These are phyloP conservation scores for Blastocystis sp. DNA, from an alignment of 352 stramenopile genomes.

Conservation along the genomic window DNA sequence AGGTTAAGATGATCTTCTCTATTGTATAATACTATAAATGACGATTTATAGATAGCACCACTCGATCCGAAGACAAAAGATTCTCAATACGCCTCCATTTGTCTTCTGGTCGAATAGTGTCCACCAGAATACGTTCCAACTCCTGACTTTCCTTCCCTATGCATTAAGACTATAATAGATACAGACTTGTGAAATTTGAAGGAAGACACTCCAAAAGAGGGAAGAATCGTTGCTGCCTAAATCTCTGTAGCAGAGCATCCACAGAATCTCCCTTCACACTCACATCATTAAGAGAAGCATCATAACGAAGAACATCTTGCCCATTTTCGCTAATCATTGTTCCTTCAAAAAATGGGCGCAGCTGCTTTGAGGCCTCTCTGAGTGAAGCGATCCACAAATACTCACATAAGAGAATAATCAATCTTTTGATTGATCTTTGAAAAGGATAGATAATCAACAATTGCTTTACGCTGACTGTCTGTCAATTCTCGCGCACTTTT, in stretches of 20 bases:
- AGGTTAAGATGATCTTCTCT: constrained; percentile 35
- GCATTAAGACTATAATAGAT: not conserved
- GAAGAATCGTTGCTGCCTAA: constrained; percentile 2
- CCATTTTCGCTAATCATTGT: not conserved
- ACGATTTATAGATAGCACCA: not conserved
- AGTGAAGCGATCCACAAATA: not conserved
- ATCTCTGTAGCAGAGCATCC: not conserved
- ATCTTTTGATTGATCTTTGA: not conserved
- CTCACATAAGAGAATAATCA: not conserved
- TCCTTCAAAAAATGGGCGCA: constrained; percentile 21
- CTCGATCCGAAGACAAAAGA: not conserved
- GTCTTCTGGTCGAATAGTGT: not conserved
- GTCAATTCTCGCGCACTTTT: constrained; percentile 70
- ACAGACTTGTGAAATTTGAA: not conserved
- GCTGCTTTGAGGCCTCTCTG: not conserved
- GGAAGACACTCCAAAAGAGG: constrained; percentile 12
- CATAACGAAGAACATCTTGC: constrained; percentile 16
- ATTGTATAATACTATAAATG: not conserved
- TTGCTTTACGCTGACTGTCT: constrained; percentile 20
- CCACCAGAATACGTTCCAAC: not conserved
- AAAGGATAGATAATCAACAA: constrained; percentile 38
- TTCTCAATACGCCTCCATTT: not conserved
- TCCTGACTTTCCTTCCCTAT: no score
- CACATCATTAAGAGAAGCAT: not conserved
- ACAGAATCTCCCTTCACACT: not conserved